A percentile compares a stretch with the other conserved stretches of the same genome.
These are phyloP conservation scores for Aspergillus sclerotioniger DNA, from an alignment of 495 filamentous ascomycete genomes.

Conservation along the genomic window DNA sequence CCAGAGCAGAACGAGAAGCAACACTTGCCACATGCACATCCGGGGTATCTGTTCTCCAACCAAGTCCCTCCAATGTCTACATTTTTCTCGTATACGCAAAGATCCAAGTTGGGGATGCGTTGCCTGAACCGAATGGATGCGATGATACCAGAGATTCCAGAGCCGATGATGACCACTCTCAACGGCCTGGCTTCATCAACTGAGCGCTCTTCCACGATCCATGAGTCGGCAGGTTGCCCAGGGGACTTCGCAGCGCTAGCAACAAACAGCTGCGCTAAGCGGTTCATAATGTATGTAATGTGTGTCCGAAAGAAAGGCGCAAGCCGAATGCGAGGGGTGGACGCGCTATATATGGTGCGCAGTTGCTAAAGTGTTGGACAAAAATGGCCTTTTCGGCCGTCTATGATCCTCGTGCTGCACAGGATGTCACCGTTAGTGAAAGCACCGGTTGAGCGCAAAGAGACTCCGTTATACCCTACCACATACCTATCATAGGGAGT, in stretches of 20 bases:
- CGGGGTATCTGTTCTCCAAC: constrained; percentile 70
- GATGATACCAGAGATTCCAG: constrained; percentile 63
- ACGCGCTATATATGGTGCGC: neutral
- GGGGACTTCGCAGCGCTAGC: neutral
- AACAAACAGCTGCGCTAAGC: constrained; percentile 16
- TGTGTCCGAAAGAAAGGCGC: neutral
- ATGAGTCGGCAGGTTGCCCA: neutral
- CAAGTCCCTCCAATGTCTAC: constrained; percentile 68
- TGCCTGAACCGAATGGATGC: constrained; percentile 59
- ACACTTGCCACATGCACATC: constrained; percentile 53
- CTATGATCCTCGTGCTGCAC: too few relatives aligned
- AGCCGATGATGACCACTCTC: constrained; percentile 62
- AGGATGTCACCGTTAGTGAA: too few relatives aligned
- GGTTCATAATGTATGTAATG: constrained; percentile 12
- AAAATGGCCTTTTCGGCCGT: too few relatives aligned
- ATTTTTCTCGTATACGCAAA: constrained; percentile 80
- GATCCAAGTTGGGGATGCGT: constrained; percentile 56
- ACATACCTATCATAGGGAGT: too few relatives aligned
- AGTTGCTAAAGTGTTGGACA: neutral
- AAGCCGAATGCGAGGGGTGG: neutral
- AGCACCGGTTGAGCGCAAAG: too few relatives aligned
- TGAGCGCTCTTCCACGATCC: constrained; percentile 43
- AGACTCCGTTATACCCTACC: too few relatives aligned
- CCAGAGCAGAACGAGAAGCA: neutral
- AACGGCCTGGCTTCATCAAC: constrained; percentile 57